Base-by-base conservation (phyloP, 2,329 filamentous ascomycete species). In the Alternaria infectoria region DNA sequence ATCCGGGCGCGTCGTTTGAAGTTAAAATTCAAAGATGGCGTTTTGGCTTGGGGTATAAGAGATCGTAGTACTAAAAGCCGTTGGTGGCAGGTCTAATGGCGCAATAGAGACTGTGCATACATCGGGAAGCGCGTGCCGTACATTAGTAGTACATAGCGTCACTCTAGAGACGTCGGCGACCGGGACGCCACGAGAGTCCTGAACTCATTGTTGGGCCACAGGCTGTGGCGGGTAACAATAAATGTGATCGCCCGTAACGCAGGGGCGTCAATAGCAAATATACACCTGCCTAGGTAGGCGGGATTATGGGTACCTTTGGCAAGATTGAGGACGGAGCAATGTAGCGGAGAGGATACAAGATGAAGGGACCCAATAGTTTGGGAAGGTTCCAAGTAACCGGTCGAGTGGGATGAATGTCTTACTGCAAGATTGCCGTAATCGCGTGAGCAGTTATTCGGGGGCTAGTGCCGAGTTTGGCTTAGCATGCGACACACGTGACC, bases 21-120 rank as follows among this genome's bases (percentile, higher is more conserved):
- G 46, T 40, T 32, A 19, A 59, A 40, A 47, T 43, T 57, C 46
- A 57, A 60, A 46, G 50, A 65, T 57, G 70, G 69, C 65, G 62
- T 64, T 66, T 66, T 62, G 52, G 54, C 67, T 70, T 54, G 58
- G 63, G 62, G 62, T 61, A 64, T 13, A 21, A 54, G 47, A 59
- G 54, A 59, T 66, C 62, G 59, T 64, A 59, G 65, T 69, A 61
- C 67, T 70, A 63, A 67, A 65, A 62, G 56, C 66, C 67, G 69
- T 74, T 73, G 59, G 54, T 44, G 46, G 47, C 54, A 52, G 50
- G 40, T 52, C 40, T 32, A 59, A 62, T 62, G 54, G 59, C 54
- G 59, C 59, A 62, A 59, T 62, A 17, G 59, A 50, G 47, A 62
- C 28, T 15, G 40, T 46, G 54, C 30, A 50, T 49, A 58, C 54